These are phyloP conservation scores for Lactarius evosmus DNA, from an alignment of 768 basidiomycete genomes.

Conservation along the genomic window DNA sequence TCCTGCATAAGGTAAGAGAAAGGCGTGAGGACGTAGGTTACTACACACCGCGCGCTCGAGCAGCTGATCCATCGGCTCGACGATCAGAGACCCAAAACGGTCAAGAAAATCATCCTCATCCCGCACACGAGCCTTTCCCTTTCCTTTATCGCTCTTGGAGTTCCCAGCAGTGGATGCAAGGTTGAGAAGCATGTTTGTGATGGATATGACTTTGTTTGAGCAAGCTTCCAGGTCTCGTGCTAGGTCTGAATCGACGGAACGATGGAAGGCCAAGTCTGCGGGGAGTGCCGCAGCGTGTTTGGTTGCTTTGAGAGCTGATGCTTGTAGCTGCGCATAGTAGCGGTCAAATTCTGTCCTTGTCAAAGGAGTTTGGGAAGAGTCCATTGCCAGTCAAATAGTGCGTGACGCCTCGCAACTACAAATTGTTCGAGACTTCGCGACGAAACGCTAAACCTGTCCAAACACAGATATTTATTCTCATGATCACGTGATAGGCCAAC, in stretches of 20 bases:
- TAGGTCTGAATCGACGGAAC: conserved; percentile 73
- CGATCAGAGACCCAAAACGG: conserved; percentile 69
- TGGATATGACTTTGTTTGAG: conserved; percentile 58
- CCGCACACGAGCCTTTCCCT: conserved; percentile 55
- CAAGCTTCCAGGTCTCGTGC: conserved; percentile 68
- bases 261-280: conserved; percentile 81
- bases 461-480: too few species aligned
- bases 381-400: conserved; percentile 1
- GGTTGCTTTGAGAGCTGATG: conserved; percentile 59
- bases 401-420: too few species aligned
- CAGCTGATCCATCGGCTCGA: conserved; percentile 82
- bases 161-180: conserved; percentile 47
- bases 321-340: conserved; percentile 58
- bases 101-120: conserved; percentile 82
- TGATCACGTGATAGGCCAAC: too few species aligned
- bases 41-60: conserved; percentile 75
- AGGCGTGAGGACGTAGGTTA: background rate
- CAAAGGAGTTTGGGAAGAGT: conserved; percentile 9
- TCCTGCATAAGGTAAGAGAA: conserved; percentile 52
- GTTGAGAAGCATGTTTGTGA: conserved; percentile 62
- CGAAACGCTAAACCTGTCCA: too few species aligned
- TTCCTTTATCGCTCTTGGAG: conserved; percentile 37
- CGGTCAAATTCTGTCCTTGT: conserved; percentile 40
- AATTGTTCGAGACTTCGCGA: too few species aligned
- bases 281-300: conserved; percentile 61